Evolutionary conservation across 805 yeast genomes (phyloP), one percentile per base, ranked within the genome.

Genomic region (Schwanniomyces sp.): DNA sequence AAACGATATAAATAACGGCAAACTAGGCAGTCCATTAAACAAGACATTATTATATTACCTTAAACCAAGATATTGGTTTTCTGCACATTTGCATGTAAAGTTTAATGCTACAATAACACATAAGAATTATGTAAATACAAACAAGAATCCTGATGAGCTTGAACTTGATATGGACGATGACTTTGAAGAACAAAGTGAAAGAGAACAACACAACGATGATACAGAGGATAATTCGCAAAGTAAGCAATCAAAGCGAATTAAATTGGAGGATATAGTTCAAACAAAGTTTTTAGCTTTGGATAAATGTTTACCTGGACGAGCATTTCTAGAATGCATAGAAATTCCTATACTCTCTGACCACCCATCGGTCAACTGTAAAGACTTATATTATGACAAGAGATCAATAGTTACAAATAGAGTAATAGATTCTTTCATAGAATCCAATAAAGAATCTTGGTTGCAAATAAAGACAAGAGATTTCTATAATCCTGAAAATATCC

Each of bases 81-180:
- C 94, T 55, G 95, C 95, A 9, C 99, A 94, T 69, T 64, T 94
- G 47, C 99, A 94, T 64, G 90, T 85, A 2, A 70, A 69, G 45
- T 94, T 79, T 58, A 72, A 70, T 6, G 97, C 96, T 0, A 51
- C 49, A 0, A 79, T 84, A 1, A 49, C 58, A 0, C 82, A 79
- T 59, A 44, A 32, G 52, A 47, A 32, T 21, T 21, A 21, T 21
- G 3, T 5, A 21, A 40, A 17, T 9, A 43, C 26, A 11, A 25
- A 14, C 18, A 27, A 26, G 10, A 47, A 38, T 7, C 32, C 32
- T 25, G 44, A 38, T 32, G 67, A 61, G 45, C 54, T 58, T 27
- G 46, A 44, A n/a, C 36, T 62, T 12, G 59, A 58, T 37, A 56
- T 59, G 62, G 64, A 58, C 37, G 56, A 43, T 32, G 45, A 34